A percentile compares a stretch with the other conserved stretches of the same genome.
Conservation (phyloP, 805 yeast genomes). For the Ogataea pignaliae region DNA sequence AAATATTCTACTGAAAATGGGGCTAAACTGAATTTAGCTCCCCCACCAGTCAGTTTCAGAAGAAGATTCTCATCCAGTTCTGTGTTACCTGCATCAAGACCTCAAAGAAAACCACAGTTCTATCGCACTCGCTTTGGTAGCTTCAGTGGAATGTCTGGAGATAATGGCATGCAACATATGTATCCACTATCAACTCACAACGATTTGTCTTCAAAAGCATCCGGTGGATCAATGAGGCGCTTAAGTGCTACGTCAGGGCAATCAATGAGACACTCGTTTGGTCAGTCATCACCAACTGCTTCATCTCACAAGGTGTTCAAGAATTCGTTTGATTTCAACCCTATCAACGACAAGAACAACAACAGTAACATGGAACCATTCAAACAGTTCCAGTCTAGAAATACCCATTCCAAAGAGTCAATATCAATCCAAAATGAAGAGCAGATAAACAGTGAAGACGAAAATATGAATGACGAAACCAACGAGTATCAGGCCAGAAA, state of each 20-base stretch:
- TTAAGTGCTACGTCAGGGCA: background rate
- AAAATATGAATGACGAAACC: background rate
- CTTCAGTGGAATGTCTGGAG: conserved; percentile 12
- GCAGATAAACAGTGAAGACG: conserved; percentile 13
- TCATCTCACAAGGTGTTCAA: conserved; percentile 11
- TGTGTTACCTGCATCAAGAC: conserved; percentile 2
- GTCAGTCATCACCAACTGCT: conserved; percentile 12
- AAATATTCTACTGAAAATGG: conserved; percentile 23
- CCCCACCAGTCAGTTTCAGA: conserved; percentile 72
- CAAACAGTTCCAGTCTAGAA: conserved; percentile 3
- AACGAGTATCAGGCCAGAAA: conserved; percentile 4
- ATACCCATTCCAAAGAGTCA: conserved; percentile 6
- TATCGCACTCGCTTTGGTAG: conserved; percentile 16
- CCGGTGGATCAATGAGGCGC: conserved; percentile 10
- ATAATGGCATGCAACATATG: background rate
- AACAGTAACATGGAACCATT: background rate
- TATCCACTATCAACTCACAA: conserved; percentile 1
- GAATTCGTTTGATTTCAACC: conserved; percentile 13
- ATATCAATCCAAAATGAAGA: background rate
- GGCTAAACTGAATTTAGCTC: conserved; percentile 48
- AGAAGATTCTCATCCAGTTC: conserved; percentile 31
- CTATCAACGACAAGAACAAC: conserved; percentile 5
- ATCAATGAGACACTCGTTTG: conserved; percentile 11
- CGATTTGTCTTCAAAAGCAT: conserved; percentile 6
- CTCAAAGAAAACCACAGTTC: conserved; percentile 12